phyloP scores from a whole-genome alignment of 352 stramenopile genomes.

The Pythium utonaiense region DNA sequence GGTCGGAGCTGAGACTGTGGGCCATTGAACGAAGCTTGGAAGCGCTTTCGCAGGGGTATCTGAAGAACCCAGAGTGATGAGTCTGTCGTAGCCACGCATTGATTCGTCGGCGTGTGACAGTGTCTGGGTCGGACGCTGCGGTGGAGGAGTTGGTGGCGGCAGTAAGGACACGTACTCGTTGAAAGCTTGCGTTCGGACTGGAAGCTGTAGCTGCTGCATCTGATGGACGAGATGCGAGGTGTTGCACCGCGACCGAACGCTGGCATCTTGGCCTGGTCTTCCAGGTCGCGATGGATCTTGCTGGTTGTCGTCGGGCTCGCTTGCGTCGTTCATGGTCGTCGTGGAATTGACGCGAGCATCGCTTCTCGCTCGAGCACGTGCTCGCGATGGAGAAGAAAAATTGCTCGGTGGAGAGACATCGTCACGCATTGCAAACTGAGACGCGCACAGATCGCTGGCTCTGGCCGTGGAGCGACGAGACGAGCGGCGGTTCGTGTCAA shows the following conservation, averaged over 20 bases:
- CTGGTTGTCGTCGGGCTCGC: conserved; percentile 10
- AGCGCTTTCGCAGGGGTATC: neutral
- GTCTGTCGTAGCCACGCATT: neutral
- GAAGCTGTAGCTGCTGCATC: conserved; percentile 8
- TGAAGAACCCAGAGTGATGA: neutral
- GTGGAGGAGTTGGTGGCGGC: conserved; percentile 2
- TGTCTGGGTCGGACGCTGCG: neutral
- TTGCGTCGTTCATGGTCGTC: conserved; percentile 9
- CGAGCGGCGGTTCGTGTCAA: neutral
- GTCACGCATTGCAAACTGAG: neutral
- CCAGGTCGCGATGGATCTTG: neutral
- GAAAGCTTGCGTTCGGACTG: too few relatives aligned
- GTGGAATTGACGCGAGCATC: conserved; percentile 10
- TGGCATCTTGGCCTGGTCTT: neutral
- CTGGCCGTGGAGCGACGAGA: neutral
- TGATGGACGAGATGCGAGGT: neutral
- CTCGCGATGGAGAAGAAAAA: neutral
- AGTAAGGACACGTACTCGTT: neutral
- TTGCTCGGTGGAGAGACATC: neutral
- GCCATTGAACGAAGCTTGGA: neutral
- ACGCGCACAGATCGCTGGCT: neutral
- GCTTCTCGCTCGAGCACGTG: neutral
- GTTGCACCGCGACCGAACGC: neutral
- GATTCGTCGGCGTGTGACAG: neutral
- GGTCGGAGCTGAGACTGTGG: neutral